phyloP scores from a whole-genome alignment of 2,329 filamentous ascomycete genomes.

The Penicillium decumbens region DNA sequence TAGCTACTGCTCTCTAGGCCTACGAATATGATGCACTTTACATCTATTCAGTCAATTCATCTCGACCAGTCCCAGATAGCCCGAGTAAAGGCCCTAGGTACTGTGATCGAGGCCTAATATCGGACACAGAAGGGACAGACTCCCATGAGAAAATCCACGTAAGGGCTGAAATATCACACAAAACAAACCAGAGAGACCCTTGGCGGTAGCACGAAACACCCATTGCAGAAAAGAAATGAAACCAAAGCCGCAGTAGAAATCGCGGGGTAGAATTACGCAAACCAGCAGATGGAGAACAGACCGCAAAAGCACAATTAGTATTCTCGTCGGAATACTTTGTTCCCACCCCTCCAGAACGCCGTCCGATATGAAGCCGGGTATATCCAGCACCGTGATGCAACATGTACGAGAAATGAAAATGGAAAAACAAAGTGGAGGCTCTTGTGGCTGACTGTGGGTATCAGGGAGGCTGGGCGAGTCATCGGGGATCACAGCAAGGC shows the following conservation, averaged over 20 bases:
- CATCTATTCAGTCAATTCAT: not conserved
- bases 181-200: not conserved
- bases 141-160: not conserved
- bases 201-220: constrained; percentile 1
- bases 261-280: constrained; percentile 1
- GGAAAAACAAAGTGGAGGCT: constrained; percentile 5
- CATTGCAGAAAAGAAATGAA: constrained; percentile 8
- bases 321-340: constrained; percentile 22
- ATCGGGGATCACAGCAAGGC: not conserved
- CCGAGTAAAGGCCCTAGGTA: not conserved
- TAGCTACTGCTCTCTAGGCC: not conserved
- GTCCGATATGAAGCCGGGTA: constrained; percentile 45
- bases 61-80: not conserved
- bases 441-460: not conserved
- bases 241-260: constrained; percentile 18
- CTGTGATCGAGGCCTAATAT: not conserved
- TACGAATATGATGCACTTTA: not conserved
- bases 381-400: constrained; percentile 49
- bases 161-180: not conserved
- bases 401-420: constrained; percentile 34
- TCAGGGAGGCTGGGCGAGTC: not conserved
- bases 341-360: constrained; percentile 32
- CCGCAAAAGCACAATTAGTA: constrained; percentile 15
- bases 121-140: not conserved
- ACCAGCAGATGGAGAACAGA: constrained; percentile 12